Conservation (phyloP, 129 eudicot genomes). For the Tagetes patula region DNA sequence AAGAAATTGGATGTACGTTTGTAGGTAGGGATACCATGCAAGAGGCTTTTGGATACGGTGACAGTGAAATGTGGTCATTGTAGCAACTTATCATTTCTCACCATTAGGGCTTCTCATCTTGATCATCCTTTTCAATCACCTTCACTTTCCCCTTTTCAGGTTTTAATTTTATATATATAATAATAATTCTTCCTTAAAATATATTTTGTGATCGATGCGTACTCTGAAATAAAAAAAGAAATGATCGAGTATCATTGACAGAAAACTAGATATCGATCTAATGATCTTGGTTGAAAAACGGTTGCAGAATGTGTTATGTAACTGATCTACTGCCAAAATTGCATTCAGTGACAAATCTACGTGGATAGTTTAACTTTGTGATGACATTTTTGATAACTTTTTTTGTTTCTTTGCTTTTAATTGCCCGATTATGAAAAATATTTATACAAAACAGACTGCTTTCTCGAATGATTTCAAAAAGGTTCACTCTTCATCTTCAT, state of each 20-base stretch:
- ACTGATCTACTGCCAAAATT: no score
- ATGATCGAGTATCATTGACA: no score
- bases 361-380: no score
- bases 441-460: conserved; percentile 22
- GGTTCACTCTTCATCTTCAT: conserved; percentile 63
- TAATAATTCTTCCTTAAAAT: neutral
- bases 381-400: no score
- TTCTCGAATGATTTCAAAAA: conserved; percentile 59
- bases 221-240: no score
- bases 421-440: no score
- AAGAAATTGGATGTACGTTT: neutral
- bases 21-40: conserved; percentile 86
- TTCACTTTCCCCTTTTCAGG: conserved; percentile 52
- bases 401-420: no score
- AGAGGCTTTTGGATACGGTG: conserved; percentile 84
- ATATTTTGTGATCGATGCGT: no score
- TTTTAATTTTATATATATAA: neutral
- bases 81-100: conserved; percentile 82
- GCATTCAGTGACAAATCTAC: no score
- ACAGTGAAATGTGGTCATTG: conserved; percentile 98
- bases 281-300: no score
- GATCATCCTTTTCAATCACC: conserved; percentile 19
- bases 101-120: conserved; percentile 68
- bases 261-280: no score
- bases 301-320: no score